These are phyloP conservation scores for Cadophora malorum DNA, from an alignment of 2,329 filamentous ascomycete species.

Conservation along the genomic window DNA sequence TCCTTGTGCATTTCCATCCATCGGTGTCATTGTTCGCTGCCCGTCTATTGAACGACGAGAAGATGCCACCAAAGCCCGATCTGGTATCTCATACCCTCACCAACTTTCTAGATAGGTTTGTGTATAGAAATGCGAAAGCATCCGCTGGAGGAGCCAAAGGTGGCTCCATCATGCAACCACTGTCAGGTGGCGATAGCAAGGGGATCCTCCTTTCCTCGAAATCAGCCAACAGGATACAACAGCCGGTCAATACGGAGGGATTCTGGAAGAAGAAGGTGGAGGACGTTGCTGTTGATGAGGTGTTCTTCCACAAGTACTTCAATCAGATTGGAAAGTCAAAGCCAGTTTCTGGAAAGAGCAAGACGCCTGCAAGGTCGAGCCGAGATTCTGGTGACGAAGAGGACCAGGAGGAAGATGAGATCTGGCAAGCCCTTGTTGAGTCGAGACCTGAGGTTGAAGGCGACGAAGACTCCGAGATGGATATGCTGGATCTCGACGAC, in stretches of 20 bases:
- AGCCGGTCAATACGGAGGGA: slow-evolving; percentile 79
- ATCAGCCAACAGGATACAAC: slow-evolving; percentile 55
- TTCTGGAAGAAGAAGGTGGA: slow-evolving; percentile 94
- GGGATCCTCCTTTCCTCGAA: slow-evolving; percentile 63
- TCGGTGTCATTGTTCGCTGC: slow-evolving; percentile 86
- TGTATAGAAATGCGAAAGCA: slow-evolving; percentile 92
- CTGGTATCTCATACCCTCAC: slow-evolving; percentile 88
- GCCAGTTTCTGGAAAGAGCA: slow-evolving; percentile 59
- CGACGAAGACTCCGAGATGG: slow-evolving; percentile 58
- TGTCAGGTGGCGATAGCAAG: slow-evolving; percentile 66
- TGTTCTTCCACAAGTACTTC: slow-evolving; percentile 99
- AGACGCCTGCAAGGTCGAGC: slow-evolving; percentile 59
- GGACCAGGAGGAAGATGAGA: slow-evolving; percentile 77
- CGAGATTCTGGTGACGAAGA: slow-evolving; percentile 48
- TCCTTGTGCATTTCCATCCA: slow-evolving; percentile 86
- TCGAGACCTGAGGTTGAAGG: slow-evolving; percentile 79
- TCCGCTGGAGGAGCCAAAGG: slow-evolving; percentile 70
- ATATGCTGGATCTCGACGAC: slow-evolving; percentile 61
- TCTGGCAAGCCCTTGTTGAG: slow-evolving; percentile 89
- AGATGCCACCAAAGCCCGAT: slow-evolving; percentile 86
- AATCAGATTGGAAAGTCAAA: slow-evolving; percentile 71
- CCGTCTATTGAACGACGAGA: slow-evolving; percentile 70
- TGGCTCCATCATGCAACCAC: slow-evolving; percentile 94
- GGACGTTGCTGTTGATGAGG: slow-evolving; percentile 87
- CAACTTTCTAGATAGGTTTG: slow-evolving; percentile 96